Conservation (phyloP, 352 stramenopile genomes). For the Phytophthora tubulina region DNA sequence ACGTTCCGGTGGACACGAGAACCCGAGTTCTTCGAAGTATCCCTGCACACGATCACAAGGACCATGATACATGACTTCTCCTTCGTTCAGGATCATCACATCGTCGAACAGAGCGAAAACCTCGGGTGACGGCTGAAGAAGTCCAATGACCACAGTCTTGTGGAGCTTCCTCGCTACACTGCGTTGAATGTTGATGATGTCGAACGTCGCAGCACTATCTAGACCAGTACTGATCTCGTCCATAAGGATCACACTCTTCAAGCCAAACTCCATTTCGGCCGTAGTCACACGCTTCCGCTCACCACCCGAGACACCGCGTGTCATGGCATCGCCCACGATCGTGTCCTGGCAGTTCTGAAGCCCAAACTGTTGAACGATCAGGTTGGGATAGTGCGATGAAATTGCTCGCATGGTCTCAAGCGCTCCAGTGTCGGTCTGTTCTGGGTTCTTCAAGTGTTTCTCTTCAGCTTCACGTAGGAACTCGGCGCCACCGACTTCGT, state of each 20-base stretch:
- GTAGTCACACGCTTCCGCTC: slow-evolving; percentile 66
- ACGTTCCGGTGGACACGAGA: slow-evolving; percentile 41
- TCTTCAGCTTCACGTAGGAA: slow-evolving; percentile 31
- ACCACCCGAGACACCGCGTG: slow-evolving; percentile 80
- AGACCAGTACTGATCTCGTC: slow-evolving; percentile 95
- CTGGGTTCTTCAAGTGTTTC: neutral
- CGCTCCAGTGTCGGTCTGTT: slow-evolving; percentile 8
- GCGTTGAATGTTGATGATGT: slow-evolving; percentile 48
- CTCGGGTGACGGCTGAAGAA: slow-evolving; percentile 92
- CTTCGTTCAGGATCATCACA: slow-evolving; percentile 68
- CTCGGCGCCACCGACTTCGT: slow-evolving; percentile 21
- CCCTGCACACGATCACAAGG: slow-evolving; percentile 18
- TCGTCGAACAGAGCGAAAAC: slow-evolving; percentile 88
- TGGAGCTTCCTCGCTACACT: slow-evolving; percentile 33
- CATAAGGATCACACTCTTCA: slow-evolving; percentile 75
- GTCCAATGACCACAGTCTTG: slow-evolving; percentile 65
- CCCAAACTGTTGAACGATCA: slow-evolving; percentile 44
- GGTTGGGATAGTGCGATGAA: slow-evolving; percentile 40
- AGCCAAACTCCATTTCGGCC: slow-evolving; percentile 78
- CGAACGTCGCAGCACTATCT: slow-evolving; percentile 69
- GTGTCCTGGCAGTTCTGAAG: slow-evolving; percentile 34
- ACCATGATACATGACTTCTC: slow-evolving; percentile 35
- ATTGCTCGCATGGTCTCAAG: slow-evolving; percentile 26
- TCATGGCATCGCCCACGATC: slow-evolving; percentile 62
- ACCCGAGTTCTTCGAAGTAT: slow-evolving; percentile 52